Base-by-base conservation (phyloP, 2,329 filamentous ascomycete species). In the Talaromyces marneffei region DNA sequence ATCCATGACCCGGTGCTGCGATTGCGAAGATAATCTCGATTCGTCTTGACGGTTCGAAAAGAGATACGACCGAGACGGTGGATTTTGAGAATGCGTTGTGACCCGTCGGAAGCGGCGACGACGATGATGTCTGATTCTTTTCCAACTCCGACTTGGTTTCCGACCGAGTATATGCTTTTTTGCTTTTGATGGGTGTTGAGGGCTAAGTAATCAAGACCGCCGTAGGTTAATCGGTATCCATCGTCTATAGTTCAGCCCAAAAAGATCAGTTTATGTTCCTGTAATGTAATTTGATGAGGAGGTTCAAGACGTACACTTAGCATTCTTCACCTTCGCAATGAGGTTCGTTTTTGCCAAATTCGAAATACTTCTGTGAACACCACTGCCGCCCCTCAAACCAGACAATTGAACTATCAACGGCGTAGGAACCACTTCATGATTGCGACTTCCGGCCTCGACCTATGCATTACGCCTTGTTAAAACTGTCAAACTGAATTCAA, bases 41-140 rank as follows among this genome's bases (percentile, higher is more conserved):
- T 97, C 29, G 90, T 87, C 78, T 96, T 96, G 71, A 99, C 93
- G 40, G 91, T 92, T 68, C 95, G 89, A 80, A 99, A 99, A 33
- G 92, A 97, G 70, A 99, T 96, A 69, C 94, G 88, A 50, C 94
- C 94, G 3, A 99, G 83, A 52, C 94, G 87, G 77, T 99, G 94
- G 70, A 99, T 96, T 79, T 99, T 99, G 67, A 99, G 83, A 16
- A 99, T 89, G 64, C 85, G 82, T 73, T 97, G 92, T 20, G 80
- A 80, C 62, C 91, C 92, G 5, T 82, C 83, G 57, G 91, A 83
- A 69, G 92, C 87, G 60, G 94, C 93, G 54, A 96, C 92, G 62
- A 97, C 88, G 75, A 95, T 90, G 71, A 99, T 97, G 72, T 99
- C 94, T 68, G 91, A 96, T 78, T 99, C 94, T 75, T 99, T 99